phyloP scores from a whole-genome alignment of 2,329 filamentous ascomycete species.

The Graphilbum sp. region DNA sequence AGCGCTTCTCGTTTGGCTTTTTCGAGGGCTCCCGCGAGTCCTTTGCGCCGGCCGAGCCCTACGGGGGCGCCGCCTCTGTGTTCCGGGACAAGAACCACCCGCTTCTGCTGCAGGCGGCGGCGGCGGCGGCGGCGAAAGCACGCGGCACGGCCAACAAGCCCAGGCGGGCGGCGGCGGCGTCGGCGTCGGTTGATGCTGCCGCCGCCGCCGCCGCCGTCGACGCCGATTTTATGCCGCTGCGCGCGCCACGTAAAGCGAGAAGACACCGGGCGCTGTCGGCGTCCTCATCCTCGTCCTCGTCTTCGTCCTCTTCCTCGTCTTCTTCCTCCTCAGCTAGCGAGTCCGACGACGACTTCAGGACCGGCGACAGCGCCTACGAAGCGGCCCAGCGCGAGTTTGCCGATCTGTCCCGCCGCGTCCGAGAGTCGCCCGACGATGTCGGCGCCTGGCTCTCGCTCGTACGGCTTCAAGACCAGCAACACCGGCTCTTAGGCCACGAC shows the following conservation, averaged over 20 bases:
- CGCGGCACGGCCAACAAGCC: conserved; percentile 13
- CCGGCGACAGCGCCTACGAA: conserved; percentile 6
- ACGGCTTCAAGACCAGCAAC: conserved; percentile 54
- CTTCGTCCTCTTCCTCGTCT: conserved; percentile 11
- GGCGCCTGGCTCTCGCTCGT: conserved; percentile 66
- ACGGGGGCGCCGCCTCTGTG: conserved; percentile 22
- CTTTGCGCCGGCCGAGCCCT: conserved; percentile 31
- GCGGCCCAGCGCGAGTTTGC: conserved; percentile 5
- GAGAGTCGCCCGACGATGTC: conserved; percentile 49
- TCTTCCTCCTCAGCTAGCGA: conserved; percentile 20
- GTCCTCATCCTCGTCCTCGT: conserved; percentile 13
- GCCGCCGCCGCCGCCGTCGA: conserved; percentile 2
- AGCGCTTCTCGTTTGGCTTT: conserved; percentile 46
- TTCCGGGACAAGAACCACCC: conserved; percentile 26
- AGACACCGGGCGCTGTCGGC: conserved; percentile 13
- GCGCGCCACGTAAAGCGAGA: conserved; percentile 17
- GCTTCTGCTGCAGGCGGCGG: conserved; percentile 23
- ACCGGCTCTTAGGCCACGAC: conserved; percentile 20
- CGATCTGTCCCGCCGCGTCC: conserved; percentile 45
- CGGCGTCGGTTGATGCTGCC: too few species aligned
- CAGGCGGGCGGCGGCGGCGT: too few species aligned
- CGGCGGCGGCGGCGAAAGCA: conserved; percentile 14
- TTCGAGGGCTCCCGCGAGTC: conserved; percentile 39
- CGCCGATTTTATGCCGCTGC: conserved; percentile 33
- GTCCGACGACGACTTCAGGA: conserved; percentile 6